Evolutionary conservation across 1,139 yeast genomes (phyloP), one percentile per base, ranked within the genome.

Genomic region (Geotrichum phurueaensis): DNA sequence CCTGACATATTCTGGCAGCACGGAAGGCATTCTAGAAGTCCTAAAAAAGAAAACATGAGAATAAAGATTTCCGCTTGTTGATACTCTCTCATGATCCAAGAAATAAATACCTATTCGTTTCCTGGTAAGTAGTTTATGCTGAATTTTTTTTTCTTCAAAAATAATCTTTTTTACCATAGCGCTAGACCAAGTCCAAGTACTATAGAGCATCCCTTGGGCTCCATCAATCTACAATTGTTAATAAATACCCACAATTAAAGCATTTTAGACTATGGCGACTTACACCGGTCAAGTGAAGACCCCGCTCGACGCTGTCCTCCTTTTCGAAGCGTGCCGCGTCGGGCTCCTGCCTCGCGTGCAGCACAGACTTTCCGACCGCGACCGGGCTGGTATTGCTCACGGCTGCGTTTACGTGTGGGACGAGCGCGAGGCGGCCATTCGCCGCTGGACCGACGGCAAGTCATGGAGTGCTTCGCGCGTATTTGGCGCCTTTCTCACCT

Each of bases 321-420:
- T 86, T 12, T 73, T 86, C 53, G 90, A 86, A 73, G 91, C 88
- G 1, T 80, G 87, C 23, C 76, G 87, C 43, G 71, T 77, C 31
- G 82, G 84, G 9, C 61, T 81, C 15, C 75, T 86, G n/a, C 87
- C 89, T 0, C 79, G 81, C 23, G 78, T 85, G 2, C 82, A 78
- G 61, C 79, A 88, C 59, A 72, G 91, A 47, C 78, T 86, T 18
- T 80, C 83, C n/a, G 84, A 81, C 20, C 74, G 76, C 47, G 89
- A 86, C 69, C 75, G 90, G 23, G 73, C 72, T 58, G 68, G 71
- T 22, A 85, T 86, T 54, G 73, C 73, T 23, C 79, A 84, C 18
- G 88, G 89, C n/a, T 78, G 85, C 1, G 80, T 86, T 0, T 86
- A 83, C 66, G 81, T 85, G 2, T 86, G 91, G 91, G 85, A 84